A percentile compares a stretch with the other conserved stretches of the same genome.
phyloP scores from a whole-genome alignment of 106 monocot genomes.

The Iris macrosiphon region DNA sequence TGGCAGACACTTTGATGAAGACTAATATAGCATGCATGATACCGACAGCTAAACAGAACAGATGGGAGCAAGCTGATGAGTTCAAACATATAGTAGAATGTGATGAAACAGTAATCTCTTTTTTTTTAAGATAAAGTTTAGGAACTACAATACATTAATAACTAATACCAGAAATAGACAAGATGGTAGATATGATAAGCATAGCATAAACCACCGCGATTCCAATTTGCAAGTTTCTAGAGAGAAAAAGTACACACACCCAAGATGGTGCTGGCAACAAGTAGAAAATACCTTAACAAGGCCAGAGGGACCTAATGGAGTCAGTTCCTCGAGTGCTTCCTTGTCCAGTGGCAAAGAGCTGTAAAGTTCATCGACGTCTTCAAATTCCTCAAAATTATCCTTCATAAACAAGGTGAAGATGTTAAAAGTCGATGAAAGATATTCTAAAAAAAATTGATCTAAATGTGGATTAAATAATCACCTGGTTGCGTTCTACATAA shows the following conservation, averaged over 20 bases:
- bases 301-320: constrained; percentile 58
- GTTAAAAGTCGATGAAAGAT: constrained; percentile 1
- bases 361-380: constrained; percentile 89
- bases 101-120: neutral
- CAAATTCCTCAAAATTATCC: constrained; percentile 94
- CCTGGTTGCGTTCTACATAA: constrained; percentile 99
- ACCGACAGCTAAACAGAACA: too few relatives aligned
- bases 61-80: too few relatives aligned
- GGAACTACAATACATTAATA: neutral
- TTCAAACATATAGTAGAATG: too few relatives aligned
- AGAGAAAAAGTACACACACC: too few relatives aligned
- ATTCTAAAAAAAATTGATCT: too few relatives aligned
- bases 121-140: neutral
- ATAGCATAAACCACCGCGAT: neutral
- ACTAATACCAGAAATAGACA: too few relatives aligned
- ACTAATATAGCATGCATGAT: too few relatives aligned
- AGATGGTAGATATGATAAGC: neutral
- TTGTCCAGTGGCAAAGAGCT: constrained; percentile 83
- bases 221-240: neutral
- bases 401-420: constrained; percentile 14
- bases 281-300: constrained; percentile 78
- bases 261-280: too few relatives aligned
- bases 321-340: constrained; percentile 94
- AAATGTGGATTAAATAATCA: too few relatives aligned
- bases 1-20: too few relatives aligned